A percentile compares a stretch with the other conserved stretches of the same genome.
phyloP scores from a whole-genome alignment of 164 flowering plant species.

The Annona cherimola region DNA sequence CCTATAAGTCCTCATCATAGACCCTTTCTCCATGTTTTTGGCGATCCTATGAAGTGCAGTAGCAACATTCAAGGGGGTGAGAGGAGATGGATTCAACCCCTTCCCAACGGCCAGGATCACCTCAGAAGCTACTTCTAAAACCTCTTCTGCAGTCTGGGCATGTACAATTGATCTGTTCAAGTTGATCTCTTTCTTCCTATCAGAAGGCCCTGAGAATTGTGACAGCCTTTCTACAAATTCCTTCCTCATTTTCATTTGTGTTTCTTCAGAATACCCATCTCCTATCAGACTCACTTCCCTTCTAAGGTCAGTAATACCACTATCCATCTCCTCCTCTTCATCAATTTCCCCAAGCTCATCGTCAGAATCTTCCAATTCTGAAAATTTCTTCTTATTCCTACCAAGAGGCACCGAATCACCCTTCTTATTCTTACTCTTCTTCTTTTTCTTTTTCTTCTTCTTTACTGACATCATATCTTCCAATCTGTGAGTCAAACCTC shows the following conservation, averaged over 20 bases:
- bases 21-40: conserved; percentile 93
- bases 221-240: conserved; percentile 68
- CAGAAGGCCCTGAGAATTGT: conserved; percentile 76
- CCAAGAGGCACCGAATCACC: conserved; percentile 19
- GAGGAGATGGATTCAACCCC: conserved; percentile 90
- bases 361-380: conserved; percentile 28
- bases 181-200: conserved; percentile 65
- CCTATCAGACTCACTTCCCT: conserved; percentile 45
- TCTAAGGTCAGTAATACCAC: conserved; percentile 21
- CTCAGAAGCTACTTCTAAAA: conserved; percentile 65
- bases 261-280: conserved; percentile 69
- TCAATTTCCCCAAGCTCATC: conserved; percentile 25
- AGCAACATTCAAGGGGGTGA: conserved; percentile 84
- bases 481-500: conserved; percentile 52
- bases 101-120: conserved; percentile 72
- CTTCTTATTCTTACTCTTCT: conserved; percentile 20
- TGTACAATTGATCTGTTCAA: conserved; percentile 68
- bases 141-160: conserved; percentile 82
- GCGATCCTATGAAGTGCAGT: conserved; percentile 93
- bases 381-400: conserved; percentile 15
- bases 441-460: conserved; percentile 48
- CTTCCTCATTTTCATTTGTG: conserved; percentile 57
- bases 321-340: conserved; percentile 16
- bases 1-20: conserved; percentile 57
- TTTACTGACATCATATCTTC: conserved; percentile 43